Base-by-base conservation (phyloP, 1,284 basidiomycete genomes). In the Inonotus obliquus region DNA sequence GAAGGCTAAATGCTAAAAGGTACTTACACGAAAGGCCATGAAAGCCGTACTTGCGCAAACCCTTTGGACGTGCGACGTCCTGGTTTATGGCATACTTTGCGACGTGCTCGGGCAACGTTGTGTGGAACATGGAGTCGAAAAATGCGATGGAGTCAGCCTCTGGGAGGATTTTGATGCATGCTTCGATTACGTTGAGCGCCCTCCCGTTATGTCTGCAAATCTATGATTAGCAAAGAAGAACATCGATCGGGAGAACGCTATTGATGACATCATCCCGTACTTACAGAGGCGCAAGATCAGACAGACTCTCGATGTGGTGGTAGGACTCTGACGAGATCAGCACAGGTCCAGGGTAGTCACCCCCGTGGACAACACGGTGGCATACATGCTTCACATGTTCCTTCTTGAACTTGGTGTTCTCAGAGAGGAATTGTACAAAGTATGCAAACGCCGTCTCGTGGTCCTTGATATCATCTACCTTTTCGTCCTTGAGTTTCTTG, bases 71-170 rank as follows among this genome's bases (percentile, higher is more conserved):
- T 0, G 88, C 86, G 19, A 86, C 73, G 5, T 80, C 75, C 60
- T 81, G 84, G 59, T 89, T 79, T 57, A 95, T 87, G 0, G 92
- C 83, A 70, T 93, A 94, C 53, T 83, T 89, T 56, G 87, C 83
- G 58, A 93, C 84, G 67, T 91, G 85, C 4, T 75, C 69, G 0
- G 91, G 89, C 14, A 95, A 82, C 7, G 88, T 82, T 51, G 80
- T 80, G 70, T 96, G 94, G 75, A 95, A 95, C 4, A 90, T 80
- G 0, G 92, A 92, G 72, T 95, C 93, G 71, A 95, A 96, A 69
- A 84, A 89, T 0, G 86, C 86, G 60, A 89, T 81, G 0, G 85
- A 86, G 41, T 75, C 77, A 3, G 86, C 77, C 17, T 82, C 71
- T 0, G 90, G 89, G 4, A 95, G 77, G 0, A 77, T 76, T 5